Conservation (phyloP, 345 rosid genomes). For the Hypericum androsaemum region DNA sequence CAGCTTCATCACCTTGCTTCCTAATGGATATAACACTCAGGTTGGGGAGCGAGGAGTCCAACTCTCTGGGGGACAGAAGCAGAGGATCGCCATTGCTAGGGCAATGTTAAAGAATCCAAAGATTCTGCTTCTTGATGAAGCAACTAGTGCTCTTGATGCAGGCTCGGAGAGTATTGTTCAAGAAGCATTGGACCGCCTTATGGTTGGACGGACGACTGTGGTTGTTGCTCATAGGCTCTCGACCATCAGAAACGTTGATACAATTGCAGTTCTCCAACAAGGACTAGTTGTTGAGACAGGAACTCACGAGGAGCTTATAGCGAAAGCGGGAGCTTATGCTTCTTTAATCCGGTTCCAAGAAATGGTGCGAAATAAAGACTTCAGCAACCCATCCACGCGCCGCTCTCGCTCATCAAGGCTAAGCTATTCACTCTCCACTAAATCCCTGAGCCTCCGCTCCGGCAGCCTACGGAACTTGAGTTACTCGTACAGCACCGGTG, state of each 20-base stretch:
- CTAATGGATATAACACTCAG: conserved; percentile 93
- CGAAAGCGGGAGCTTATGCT: conserved; percentile 80
- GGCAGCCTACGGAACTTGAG: conserved; percentile 94
- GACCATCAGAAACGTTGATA: conserved; percentile 85
- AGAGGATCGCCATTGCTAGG: conserved; percentile 96
- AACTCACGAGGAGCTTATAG: conserved; percentile 77
- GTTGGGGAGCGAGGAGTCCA: conserved; percentile 98
- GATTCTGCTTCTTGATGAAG: conserved; percentile 94
- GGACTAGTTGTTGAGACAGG: conserved; percentile 97
- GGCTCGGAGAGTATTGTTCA: conserved; percentile 98
- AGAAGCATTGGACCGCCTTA: conserved; percentile 92
- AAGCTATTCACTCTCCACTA: conserved; percentile 86
- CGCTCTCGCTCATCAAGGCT: conserved; percentile 78
- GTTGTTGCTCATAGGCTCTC: conserved; percentile 98
- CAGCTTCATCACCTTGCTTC: conserved; percentile 85
- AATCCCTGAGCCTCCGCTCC: conserved; percentile 86
- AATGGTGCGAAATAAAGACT: conserved; percentile 79
- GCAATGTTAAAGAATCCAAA: conserved; percentile 95
- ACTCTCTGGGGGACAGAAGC: conserved; percentile 97
- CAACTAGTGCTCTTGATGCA: conserved; percentile 98
- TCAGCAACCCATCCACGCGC: conserved; percentile 78
- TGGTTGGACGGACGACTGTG: conserved; percentile 96
- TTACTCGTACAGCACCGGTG: conserved; percentile 94
- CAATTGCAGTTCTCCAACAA: conserved; percentile 92
- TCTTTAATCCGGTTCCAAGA: conserved; percentile 92